These are phyloP conservation scores for Mycena amicta DNA, from an alignment of 768 basidiomycete species.

Conservation along the genomic window DNA sequence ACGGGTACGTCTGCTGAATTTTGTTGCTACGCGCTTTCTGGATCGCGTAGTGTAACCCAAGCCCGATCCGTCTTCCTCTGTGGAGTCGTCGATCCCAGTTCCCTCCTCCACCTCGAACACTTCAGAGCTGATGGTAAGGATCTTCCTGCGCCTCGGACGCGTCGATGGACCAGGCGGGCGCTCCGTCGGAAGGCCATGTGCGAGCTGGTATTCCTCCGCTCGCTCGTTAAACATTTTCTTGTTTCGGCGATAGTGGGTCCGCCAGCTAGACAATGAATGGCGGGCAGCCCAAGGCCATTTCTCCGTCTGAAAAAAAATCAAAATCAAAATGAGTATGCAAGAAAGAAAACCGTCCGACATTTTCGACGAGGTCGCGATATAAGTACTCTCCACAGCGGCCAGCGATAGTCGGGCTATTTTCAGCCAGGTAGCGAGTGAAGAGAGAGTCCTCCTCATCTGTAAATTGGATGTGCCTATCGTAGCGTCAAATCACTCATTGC, in stretches of 20 bases:
- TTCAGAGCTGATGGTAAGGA: slow-evolving; percentile 3
- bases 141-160: slow-evolving; percentile 10
- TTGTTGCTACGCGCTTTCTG: slow-evolving; percentile 1
- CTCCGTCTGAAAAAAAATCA: slow-evolving; percentile 36
- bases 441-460: too few relatives aligned
- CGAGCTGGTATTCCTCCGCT: slow-evolving; percentile 45
- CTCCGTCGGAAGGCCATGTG: slow-evolving; percentile 25
- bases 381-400: too few relatives aligned
- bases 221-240: slow-evolving; percentile 38
- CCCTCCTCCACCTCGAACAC: not conserved
- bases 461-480: too few relatives aligned
- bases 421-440: too few relatives aligned
- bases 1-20: too few relatives aligned
- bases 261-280: slow-evolving; percentile 66
- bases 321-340: too few relatives aligned
- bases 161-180: slow-evolving; percentile 1
- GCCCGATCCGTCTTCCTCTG: slow-evolving; percentile 6
- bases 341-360: too few relatives aligned
- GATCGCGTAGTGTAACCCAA: not conserved
- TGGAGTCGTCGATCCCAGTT: not conserved
- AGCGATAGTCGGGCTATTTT: too few relatives aligned
- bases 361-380: too few relatives aligned
- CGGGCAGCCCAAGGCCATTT: slow-evolving; percentile 54
- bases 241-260: slow-evolving; percentile 58
- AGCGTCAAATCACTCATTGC: too few relatives aligned